These are phyloP conservation scores for Waltergamsia citrina DNA, from an alignment of 2,329 filamentous ascomycete species.

Conservation along the genomic window DNA sequence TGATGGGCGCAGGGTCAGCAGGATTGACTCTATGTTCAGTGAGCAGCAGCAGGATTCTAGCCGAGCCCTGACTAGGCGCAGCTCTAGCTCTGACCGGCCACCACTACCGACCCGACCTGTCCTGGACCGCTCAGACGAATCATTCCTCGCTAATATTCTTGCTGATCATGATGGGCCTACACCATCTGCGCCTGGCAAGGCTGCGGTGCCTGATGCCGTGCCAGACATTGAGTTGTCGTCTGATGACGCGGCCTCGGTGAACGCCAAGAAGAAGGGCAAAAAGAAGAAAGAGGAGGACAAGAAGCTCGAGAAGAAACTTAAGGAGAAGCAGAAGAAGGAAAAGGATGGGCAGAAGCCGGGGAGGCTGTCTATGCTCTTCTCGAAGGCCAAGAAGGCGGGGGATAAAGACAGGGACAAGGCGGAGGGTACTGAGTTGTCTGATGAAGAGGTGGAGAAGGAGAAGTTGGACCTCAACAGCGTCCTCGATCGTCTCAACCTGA, in stretches of 20 bases:
- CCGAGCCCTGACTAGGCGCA: slow-evolving; percentile 12
- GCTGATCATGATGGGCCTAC: slow-evolving; percentile 30
- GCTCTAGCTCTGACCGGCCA: slow-evolving; percentile 15
- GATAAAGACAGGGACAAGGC: slow-evolving; percentile 15
- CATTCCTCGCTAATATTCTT: slow-evolving; percentile 47
- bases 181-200: slow-evolving; percentile 46
- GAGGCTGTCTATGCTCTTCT: slow-evolving; percentile 24
- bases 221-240: slow-evolving; percentile 39
- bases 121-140: slow-evolving; percentile 46
- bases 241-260: slow-evolving; percentile 16
- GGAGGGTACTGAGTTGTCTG: slow-evolving; percentile 24
- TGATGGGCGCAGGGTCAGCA: too few species aligned
- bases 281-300: slow-evolving; percentile 1
- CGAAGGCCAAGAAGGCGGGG: slow-evolving; percentile 28
- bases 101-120: slow-evolving; percentile 28
- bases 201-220: slow-evolving; percentile 40
- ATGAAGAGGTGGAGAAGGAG: slow-evolving; percentile 23
- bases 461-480: slow-evolving; percentile 68
- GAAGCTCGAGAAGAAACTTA: slow-evolving; percentile 15
- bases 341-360: slow-evolving; percentile 22
- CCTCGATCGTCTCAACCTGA: slow-evolving; percentile 76
- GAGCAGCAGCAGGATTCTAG: slow-evolving; percentile 5
- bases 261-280: slow-evolving; percentile 1
- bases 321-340: slow-evolving; percentile 20
- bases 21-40: too few species aligned